These are phyloP conservation scores for Cardiospermum halicacabum DNA, from an alignment of 345 rosid species.

Conservation along the genomic window DNA sequence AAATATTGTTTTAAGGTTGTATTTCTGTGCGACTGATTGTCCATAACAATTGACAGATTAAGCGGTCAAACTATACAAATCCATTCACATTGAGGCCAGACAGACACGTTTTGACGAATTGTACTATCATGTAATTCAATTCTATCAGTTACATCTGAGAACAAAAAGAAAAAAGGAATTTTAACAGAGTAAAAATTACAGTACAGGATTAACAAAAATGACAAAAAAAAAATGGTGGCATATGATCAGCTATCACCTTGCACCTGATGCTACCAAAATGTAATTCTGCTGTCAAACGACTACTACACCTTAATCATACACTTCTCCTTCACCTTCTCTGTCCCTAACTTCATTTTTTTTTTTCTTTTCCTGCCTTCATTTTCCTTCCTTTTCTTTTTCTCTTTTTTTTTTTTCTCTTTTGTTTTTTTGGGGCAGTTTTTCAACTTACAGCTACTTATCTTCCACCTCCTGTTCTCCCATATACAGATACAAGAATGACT, in stretches of 20 bases:
- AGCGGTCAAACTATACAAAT: background rate
- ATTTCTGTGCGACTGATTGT: no score
- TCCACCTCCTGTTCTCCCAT: constrained; percentile 50
- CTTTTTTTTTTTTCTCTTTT: constrained; percentile 3
- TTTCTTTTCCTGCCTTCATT: constrained; percentile 17
- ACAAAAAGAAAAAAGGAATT: constrained; percentile 19
- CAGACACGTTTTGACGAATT: constrained; percentile 24
- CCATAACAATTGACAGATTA: background rate
- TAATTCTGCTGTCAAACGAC: constrained; percentile 24
- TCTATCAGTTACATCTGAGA: constrained; percentile 58
- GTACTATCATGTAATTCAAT: constrained; percentile 45
- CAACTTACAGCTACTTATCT: constrained; percentile 32
- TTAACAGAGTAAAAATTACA: constrained; percentile 31
- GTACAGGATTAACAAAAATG: constrained; percentile 45
- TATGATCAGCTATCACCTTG: constrained; percentile 23
- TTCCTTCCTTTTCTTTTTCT: background rate
- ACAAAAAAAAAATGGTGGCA: constrained; percentile 15
- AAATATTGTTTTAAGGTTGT: no score
- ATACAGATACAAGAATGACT: constrained; percentile 56
- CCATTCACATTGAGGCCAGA: background rate
- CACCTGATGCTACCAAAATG: constrained; percentile 42
- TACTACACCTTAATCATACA: constrained; percentile 37
- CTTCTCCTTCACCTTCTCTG: constrained; percentile 30
- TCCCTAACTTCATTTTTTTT: no score
- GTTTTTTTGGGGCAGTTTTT: constrained; percentile 11